These are phyloP conservation scores for Teratosphaeria destructans DNA, from an alignment of 2,329 filamentous ascomycete species.

Conservation along the genomic window DNA sequence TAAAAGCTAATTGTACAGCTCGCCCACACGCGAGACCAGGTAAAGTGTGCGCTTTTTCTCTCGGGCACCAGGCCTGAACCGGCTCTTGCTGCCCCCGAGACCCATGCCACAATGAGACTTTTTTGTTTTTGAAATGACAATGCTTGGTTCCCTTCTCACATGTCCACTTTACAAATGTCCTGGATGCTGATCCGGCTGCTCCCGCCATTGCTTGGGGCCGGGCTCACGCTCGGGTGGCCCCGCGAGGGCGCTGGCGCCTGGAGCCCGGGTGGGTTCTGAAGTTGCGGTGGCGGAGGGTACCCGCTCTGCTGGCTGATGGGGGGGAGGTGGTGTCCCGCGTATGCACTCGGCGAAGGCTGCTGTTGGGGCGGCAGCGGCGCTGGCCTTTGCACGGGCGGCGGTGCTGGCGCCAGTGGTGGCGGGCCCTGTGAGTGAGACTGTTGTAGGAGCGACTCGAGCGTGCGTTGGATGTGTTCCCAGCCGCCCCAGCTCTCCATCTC, in stretches of 20 bases:
- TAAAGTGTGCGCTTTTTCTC: not conserved
- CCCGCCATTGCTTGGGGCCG: slow-evolving; percentile 12
- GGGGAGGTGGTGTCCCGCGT: slow-evolving; percentile 1
- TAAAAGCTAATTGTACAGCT: not conserved
- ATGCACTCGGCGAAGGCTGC: slow-evolving; percentile 7
- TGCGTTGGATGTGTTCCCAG: slow-evolving; percentile 64
- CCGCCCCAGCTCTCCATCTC: slow-evolving; percentile 59
- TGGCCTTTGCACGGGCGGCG: slow-evolving; percentile 7
- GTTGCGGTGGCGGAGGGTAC: slow-evolving; percentile 6
- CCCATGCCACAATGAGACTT: too few relatives aligned
- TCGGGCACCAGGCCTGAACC: not conserved
- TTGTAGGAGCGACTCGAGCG: slow-evolving; percentile 46
- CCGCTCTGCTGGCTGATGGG: not conserved
- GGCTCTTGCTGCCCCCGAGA: too few relatives aligned
- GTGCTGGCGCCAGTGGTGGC: slow-evolving; percentile 7
- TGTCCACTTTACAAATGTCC: slow-evolving; percentile 22
- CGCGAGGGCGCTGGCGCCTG: slow-evolving; percentile 10
- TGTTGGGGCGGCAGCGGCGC: slow-evolving; percentile 1
- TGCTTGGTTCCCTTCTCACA: too few relatives aligned
- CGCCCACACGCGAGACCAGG: not conserved
- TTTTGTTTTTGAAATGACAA: too few relatives aligned
- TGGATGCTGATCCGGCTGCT: slow-evolving; percentile 27
- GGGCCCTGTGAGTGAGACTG: slow-evolving; percentile 27
- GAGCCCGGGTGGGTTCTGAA: slow-evolving; percentile 7
- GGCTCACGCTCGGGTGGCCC: slow-evolving; percentile 6